Percentiles rank a stretch among this genome's conserved stretches.
Conservation (phyloP, 257 asterid genomes). For the Solanum chiquidenum region DNA sequence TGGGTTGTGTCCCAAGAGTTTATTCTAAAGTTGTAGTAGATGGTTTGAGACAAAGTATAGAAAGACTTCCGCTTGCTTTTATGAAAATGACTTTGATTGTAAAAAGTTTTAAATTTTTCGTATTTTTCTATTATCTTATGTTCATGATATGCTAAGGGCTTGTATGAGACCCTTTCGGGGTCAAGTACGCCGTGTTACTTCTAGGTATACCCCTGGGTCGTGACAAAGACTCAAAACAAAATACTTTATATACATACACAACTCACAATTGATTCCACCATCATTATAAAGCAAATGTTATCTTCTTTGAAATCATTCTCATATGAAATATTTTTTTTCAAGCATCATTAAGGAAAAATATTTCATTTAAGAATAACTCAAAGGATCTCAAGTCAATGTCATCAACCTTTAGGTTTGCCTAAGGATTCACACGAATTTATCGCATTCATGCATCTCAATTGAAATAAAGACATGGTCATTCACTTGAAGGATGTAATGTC, state of each 20-base stretch:
- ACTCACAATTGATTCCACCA: neutral
- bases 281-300: neutral
- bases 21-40: too few relatives aligned
- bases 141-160: too few relatives aligned
- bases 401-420: neutral
- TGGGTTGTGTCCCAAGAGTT: too few relatives aligned
- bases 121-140: too few relatives aligned
- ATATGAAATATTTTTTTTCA: neutral
- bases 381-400: neutral
- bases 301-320: neutral
- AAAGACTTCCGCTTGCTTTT: too few relatives aligned
- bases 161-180: too few relatives aligned
- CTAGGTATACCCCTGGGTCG: too few relatives aligned
- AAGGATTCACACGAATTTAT: neutral
- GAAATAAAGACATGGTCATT: neutral
- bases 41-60: too few relatives aligned
- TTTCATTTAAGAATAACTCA: neutral
- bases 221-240: neutral
- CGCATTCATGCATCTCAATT: neutral
- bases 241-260: too few relatives aligned
- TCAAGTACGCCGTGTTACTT: too few relatives aligned
- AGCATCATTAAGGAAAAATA: neutral
- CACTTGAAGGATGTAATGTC: neutral
- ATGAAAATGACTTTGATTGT: too few relatives aligned
- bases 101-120: too few relatives aligned